These are phyloP conservation scores for Tuber magnatum DNA, from an alignment of 495 filamentous ascomycete genomes.

Conservation along the genomic window DNA sequence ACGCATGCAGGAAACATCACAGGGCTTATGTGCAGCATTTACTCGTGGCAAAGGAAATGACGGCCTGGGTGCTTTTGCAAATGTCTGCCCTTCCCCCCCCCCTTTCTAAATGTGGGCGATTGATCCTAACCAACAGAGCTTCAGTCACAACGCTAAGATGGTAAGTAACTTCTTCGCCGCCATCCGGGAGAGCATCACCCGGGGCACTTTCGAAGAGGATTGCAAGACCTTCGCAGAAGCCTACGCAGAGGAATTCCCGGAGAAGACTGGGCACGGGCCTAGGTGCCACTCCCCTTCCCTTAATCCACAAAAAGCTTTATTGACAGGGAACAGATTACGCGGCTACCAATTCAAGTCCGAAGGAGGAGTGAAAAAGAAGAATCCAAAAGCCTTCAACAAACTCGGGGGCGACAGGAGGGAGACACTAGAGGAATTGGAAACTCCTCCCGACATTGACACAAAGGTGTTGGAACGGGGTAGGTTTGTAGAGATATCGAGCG, in stretches of 20 bases:
- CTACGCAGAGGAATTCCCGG: slow-evolving; percentile 65
- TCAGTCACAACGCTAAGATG: slow-evolving; percentile 67
- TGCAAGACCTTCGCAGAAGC: slow-evolving; percentile 49
- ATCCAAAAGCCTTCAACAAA: slow-evolving; percentile 55
- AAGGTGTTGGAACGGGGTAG: slow-evolving; percentile 55
- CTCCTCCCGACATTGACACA: slow-evolving; percentile 45
- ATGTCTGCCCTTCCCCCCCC: slow-evolving; percentile 41
- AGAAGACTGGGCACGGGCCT: slow-evolving; percentile 68
- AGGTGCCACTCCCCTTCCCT: slow-evolving; percentile 46
- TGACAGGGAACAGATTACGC: slow-evolving; percentile 50
- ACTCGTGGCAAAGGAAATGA: slow-evolving; percentile 84
- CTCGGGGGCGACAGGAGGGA: slow-evolving; percentile 38
- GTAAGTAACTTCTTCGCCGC: slow-evolving; percentile 65
- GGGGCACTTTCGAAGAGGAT: slow-evolving; percentile 58
- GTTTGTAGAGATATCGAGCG: slow-evolving; percentile 51
- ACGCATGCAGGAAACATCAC: slow-evolving; percentile 77
- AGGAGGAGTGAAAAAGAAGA: slow-evolving; percentile 58
- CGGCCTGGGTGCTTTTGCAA: slow-evolving; percentile 86
- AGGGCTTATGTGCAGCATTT: slow-evolving; percentile 81
- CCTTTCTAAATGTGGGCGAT: not conserved
- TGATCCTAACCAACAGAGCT: not conserved
- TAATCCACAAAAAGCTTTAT: not conserved
- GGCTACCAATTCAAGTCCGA: slow-evolving; percentile 76
- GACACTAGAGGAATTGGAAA: slow-evolving; percentile 47
- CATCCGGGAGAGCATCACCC: slow-evolving; percentile 56